These are phyloP conservation scores for Rhizopogon rudus DNA, from an alignment of 768 basidiomycete genomes.

Conservation along the genomic window DNA sequence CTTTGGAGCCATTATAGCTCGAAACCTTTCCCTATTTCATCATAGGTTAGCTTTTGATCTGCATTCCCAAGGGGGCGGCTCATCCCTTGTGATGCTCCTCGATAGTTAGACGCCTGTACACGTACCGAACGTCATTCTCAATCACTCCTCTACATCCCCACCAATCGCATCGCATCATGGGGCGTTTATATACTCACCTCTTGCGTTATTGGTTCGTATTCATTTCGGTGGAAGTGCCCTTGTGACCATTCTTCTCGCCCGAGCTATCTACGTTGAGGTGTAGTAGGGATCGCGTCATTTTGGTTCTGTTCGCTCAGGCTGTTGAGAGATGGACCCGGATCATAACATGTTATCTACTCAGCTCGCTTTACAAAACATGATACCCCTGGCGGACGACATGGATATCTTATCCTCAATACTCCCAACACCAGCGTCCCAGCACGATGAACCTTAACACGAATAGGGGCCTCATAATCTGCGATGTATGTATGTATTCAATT, in stretches of 20 bases:
- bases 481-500: background rate
- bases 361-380: background rate
- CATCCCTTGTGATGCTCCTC: background rate
- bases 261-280: background rate
- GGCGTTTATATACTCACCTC: constrained; percentile 2
- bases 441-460: background rate
- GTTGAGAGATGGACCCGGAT: background rate
- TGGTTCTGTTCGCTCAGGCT: constrained; percentile 8
- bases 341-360: background rate
- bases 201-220: constrained; percentile 9
- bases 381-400: background rate
- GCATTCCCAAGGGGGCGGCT: background rate
- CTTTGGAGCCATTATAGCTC: background rate
- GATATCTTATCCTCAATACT: background rate
- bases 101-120: background rate
- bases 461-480: background rate
- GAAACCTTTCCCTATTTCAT: constrained; percentile 1
- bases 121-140: background rate
- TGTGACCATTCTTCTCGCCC: constrained; percentile 11
- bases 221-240: constrained; percentile 11
- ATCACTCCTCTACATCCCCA: constrained; percentile 1
- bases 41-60: background rate
- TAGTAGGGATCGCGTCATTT: constrained; percentile 10
- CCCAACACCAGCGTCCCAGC: background rate
- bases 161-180: constrained; percentile 23